These are phyloP conservation scores for Neurospora sp. DNA, from an alignment of 495 filamentous ascomycete genomes.

Conservation along the genomic window DNA sequence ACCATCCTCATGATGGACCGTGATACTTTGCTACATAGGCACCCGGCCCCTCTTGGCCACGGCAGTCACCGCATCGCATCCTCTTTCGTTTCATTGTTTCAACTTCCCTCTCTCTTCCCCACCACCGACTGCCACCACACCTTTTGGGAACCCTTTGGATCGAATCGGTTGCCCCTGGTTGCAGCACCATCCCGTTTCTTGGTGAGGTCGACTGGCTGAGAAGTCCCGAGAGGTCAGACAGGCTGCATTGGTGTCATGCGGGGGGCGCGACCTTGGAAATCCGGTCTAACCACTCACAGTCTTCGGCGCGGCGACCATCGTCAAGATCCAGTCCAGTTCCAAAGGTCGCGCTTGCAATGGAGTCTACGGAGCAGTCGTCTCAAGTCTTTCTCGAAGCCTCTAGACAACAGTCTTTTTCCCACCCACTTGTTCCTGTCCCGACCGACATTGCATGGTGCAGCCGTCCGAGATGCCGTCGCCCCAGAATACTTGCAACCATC, in stretches of 20 bases:
- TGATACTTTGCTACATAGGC: neutral
- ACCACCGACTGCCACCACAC: neutral
- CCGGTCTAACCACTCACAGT: neutral
- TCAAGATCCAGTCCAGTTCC: neutral
- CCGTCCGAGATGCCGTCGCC: neutral
- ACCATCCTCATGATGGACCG: neutral
- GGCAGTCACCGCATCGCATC: neutral
- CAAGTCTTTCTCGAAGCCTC: neutral
- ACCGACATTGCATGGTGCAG: neutral
- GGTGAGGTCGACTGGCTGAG: neutral
- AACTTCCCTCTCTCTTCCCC: neutral
- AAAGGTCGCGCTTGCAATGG: neutral
- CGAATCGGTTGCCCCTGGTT: neutral
- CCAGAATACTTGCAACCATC: neutral
- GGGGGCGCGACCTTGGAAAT: neutral
- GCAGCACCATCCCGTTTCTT: neutral
- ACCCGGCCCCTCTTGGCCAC: neutral
- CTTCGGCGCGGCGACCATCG: neutral
- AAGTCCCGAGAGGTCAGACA: neutral
- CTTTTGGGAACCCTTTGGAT: neutral
- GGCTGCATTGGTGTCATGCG: neutral
- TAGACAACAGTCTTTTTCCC: neutral
- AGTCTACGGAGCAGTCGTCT: neutral
- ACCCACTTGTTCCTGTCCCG: neutral
- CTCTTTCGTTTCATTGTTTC: neutral